Percentiles rank a stretch among this genome's conserved stretches.
Evolutionary conservation across 257 asterid genomes (phyloP).

Genomic region (Rubia yunnanensis): DNA sequence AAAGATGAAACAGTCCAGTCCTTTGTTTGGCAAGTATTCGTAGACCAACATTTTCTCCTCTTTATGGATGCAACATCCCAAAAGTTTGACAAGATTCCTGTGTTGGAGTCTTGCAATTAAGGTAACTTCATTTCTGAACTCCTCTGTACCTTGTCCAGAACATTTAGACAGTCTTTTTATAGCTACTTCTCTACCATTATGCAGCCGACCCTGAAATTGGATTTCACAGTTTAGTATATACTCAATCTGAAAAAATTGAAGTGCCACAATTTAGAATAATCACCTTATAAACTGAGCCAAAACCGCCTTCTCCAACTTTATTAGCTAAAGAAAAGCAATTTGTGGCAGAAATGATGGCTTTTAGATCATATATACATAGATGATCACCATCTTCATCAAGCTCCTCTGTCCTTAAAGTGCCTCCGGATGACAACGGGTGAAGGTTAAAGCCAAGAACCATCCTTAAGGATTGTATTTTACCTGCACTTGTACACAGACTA

Average conservation of each 20-base stretch:
- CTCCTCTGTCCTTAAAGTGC: conserved; percentile 9
- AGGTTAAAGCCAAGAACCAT: neutral
- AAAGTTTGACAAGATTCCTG: conserved; percentile 26
- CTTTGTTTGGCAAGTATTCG: conserved; percentile 28
- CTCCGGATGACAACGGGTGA: conserved; percentile 6
- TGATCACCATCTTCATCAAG: conserved; percentile 10
- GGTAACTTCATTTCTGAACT: conserved; percentile 29
- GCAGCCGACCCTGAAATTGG: conserved; percentile 18
- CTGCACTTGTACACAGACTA: conserved; percentile 3
- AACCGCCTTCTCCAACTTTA: conserved; percentile 27
- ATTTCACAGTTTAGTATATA: neutral
- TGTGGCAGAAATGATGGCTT: conserved; percentile 14
- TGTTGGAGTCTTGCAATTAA: conserved; percentile 30
- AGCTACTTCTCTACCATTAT: conserved; percentile 20
- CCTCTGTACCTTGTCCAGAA: conserved; percentile 25
- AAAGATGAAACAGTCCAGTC: conserved; percentile 25
- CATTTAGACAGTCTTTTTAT: conserved; percentile 21
- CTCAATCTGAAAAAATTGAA: neutral
- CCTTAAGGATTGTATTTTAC: neutral
- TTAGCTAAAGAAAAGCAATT: conserved; percentile 13
- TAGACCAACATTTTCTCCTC: conserved; percentile 28
- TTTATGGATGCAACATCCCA: conserved; percentile 22
- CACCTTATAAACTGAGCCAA: conserved; percentile 26
- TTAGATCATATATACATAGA: conserved; percentile 14
- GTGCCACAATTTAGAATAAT: neutral